These are phyloP conservation scores for Apiotrichum siamense DNA, from an alignment of 1,284 basidiomycete species.

Conservation along the genomic window DNA sequence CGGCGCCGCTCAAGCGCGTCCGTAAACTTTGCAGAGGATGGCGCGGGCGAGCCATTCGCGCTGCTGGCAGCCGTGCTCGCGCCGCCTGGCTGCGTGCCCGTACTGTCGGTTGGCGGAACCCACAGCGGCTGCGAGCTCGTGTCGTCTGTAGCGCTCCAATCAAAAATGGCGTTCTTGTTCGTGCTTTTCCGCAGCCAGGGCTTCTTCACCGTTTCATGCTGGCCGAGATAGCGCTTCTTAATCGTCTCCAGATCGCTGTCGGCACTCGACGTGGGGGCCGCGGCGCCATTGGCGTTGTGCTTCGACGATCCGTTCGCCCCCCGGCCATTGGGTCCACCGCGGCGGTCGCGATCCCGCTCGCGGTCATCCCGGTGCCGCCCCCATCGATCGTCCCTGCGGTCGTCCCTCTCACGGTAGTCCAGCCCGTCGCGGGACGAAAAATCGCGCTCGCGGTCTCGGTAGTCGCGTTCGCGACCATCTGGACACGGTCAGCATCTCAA, in stretches of 20 bases:
- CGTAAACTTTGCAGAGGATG: conserved; percentile 30
- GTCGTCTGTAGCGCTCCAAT: conserved; percentile 93
- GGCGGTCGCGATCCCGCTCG: conserved; percentile 1
- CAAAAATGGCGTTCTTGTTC: conserved; percentile 96
- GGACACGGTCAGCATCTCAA: conserved; percentile 23
- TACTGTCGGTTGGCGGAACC: neutral
- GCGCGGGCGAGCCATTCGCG: conserved; percentile 10
- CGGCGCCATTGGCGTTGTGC: conserved; percentile 4
- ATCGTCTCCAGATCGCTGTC: conserved; percentile 68
- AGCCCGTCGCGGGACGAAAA: conserved; percentile 9
- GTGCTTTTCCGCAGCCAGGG: conserved; percentile 80
- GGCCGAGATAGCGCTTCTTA: conserved; percentile 79
- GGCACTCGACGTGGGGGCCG: conserved; percentile 24
- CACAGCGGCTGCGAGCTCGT: conserved; percentile 55
- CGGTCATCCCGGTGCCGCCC: conserved; percentile 10
- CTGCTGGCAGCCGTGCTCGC: neutral
- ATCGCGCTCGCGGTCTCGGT: conserved; percentile 6
- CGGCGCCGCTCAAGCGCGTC: conserved; percentile 73
- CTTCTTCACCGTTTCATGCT: conserved; percentile 68
- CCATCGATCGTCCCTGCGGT: conserved; percentile 5
- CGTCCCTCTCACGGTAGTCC: conserved; percentile 11
- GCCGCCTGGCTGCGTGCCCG: neutral
- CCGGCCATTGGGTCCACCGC: neutral
- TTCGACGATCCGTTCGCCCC: conserved; percentile 9
- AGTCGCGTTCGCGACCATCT: conserved; percentile 5